Conservation (phyloP, 2,329 filamentous ascomycete species). For the Exophiala viscosa region DNA sequence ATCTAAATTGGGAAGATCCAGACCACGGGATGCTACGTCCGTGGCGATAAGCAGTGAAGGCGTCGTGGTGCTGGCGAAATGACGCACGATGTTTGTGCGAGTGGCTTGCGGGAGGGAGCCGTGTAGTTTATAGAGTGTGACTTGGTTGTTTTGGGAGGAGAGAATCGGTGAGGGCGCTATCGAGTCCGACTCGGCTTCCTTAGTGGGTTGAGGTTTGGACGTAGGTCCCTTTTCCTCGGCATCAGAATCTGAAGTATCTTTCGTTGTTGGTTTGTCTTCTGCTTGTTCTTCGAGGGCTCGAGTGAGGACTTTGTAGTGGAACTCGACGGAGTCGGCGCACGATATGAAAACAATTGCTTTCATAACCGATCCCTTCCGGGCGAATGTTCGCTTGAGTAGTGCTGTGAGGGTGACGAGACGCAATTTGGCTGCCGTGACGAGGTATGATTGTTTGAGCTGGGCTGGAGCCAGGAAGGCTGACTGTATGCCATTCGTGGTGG, state of each 20-base stretch:
- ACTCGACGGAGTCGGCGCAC: constrained; percentile 94
- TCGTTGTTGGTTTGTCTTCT: constrained; percentile 27
- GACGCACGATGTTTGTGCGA: constrained; percentile 77
- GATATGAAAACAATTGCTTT: constrained; percentile 97
- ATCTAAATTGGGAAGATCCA: constrained; percentile 93
- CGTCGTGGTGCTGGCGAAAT: constrained; percentile 70
- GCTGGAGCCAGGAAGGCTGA: constrained; percentile 74
- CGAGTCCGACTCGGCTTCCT: constrained; percentile 40
- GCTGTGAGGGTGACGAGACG: constrained; percentile 83
- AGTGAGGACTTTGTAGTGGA: constrained; percentile 82
- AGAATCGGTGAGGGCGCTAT: constrained; percentile 68
- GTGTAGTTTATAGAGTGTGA: constrained; percentile 83
- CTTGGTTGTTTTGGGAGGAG: constrained; percentile 69
- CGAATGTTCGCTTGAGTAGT: constrained; percentile 80
- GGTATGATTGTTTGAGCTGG: constrained; percentile 89
- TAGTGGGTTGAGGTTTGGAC: constrained; percentile 2
- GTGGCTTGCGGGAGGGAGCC: constrained; percentile 85
- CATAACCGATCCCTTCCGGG: constrained; percentile 85
- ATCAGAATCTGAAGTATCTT: constrained; percentile 26
- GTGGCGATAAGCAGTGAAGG: constrained; percentile 86
- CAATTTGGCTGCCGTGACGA: constrained; percentile 82
- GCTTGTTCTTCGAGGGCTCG: constrained; percentile 30
- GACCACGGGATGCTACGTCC: constrained; percentile 89
- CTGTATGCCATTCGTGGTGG: constrained; percentile 44
- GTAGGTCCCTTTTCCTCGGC: background rate